Evolutionary conservation across 352 stramenopile genomes (phyloP), one percentile per base, ranked within the genome.

Genomic region (Pythium oligandrum): DNA sequence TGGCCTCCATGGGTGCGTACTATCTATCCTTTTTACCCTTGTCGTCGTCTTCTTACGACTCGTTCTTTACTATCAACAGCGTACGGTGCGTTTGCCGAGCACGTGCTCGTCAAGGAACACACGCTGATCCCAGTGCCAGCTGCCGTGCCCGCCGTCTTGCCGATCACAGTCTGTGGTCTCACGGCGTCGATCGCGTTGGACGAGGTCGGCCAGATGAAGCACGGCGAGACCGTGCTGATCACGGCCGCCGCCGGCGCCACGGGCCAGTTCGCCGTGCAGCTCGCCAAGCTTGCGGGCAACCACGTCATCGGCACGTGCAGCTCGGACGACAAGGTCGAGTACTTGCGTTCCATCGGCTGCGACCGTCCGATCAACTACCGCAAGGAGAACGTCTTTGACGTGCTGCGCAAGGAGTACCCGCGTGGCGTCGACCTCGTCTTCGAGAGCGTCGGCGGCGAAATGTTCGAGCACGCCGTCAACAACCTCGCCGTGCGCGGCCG

Each of bases 321-420:
- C 61, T 89, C 75, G 40, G 64, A 78, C 30, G 85, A 89, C 52
- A 94, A 94, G 65, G 79, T 75, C 42, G 77, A 91, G 36, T 80
- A 88, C 62, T 66, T 92, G 40, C 54, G 56, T 30, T 71, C 57
- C 26, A 58, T 82, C 10, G 81, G 74, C n/a, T 74, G 60, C 33
- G 72, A 86, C 55, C 76, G 83, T 39, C 55, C 83, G 47, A 74
- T 94, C 44, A 83, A 92, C 60, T 94, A 94, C 68, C 73, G 63
- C 33, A 78, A 92, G 60, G 70, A 83, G 42, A 73, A 69, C 33
- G 37, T 78, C 39, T 63, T 49, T 42, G 54, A 77, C 40, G 65
- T 73, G 68, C 55, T 78, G 35, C 71, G 71, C 57, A 75, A 75
- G 57, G 70, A 78, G 69, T 68, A 83, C 71, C 67, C 71, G 11